Conservation (phyloP, 75 land plant genomes). For the Cunninghamia lanceolata region DNA sequence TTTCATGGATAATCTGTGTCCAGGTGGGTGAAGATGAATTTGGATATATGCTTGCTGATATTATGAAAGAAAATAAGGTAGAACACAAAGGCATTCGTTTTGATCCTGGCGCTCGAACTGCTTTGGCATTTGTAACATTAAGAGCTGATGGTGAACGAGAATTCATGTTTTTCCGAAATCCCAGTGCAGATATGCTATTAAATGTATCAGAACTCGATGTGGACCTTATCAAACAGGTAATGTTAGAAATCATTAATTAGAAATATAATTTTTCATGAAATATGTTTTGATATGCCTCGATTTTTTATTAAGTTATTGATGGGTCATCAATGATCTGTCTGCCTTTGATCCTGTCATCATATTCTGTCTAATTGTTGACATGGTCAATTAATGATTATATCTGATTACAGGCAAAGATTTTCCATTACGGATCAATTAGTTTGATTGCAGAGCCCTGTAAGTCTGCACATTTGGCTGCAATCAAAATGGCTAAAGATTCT, state of each 20-base stretch:
- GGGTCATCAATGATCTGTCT: not conserved
- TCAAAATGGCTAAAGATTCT: conserved; percentile 31
- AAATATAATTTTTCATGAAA: not conserved
- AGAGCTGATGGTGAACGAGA: conserved; percentile 47
- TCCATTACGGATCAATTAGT: conserved; percentile 63
- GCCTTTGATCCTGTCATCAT: not conserved
- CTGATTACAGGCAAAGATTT: conserved; percentile 25
- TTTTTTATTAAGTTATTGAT: not conserved
- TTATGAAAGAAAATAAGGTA: conserved; percentile 38
- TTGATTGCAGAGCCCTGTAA: conserved; percentile 46
- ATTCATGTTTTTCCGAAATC: conserved; percentile 63
- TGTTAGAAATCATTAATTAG: not conserved
- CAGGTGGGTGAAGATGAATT: conserved; percentile 68
- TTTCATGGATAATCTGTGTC: not conserved
- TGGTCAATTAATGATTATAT: not conserved
- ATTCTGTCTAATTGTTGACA: not conserved
- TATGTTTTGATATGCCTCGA: not conserved
- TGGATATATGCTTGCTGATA: conserved; percentile 56
- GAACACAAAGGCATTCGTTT: conserved; percentile 39
- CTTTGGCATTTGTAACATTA: conserved; percentile 57
- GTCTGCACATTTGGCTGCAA: conserved; percentile 46
- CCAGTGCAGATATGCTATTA: conserved; percentile 53
- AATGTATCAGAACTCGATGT: conserved; percentile 29
- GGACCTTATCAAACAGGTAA: conserved; percentile 28
- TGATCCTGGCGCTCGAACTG: conserved; percentile 47